Conservation (phyloP, 1,284 basidiomycete species). For the Peniophora sp. region DNA sequence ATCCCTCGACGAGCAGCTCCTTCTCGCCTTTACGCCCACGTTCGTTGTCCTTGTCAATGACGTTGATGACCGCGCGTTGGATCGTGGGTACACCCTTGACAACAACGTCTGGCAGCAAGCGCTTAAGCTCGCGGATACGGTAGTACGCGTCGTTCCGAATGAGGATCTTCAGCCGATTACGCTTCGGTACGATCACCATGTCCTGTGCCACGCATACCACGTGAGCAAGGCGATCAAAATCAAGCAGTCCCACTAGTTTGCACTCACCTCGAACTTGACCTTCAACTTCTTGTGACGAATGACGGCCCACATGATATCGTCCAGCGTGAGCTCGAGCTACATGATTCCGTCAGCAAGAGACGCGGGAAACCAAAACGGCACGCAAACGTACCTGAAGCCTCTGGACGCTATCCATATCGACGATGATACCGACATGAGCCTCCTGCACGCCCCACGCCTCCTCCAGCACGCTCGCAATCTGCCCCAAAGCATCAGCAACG, state of each 20-base stretch:
- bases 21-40: constrained; percentile 78
- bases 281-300: constrained; percentile 87
- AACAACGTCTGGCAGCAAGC: constrained; percentile 75
- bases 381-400: constrained; percentile 68
- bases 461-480: constrained; percentile 91
- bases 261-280: constrained; percentile 73
- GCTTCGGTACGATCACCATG: constrained; percentile 67
- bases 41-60: constrained; percentile 75
- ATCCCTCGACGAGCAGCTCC: constrained; percentile 90
- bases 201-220: constrained; percentile 32
- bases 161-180: constrained; percentile 82
- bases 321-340: constrained; percentile 87
- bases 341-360: background rate
- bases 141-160: constrained; percentile 88
- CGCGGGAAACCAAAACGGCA: constrained; percentile 2
- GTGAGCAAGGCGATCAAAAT: background rate
- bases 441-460: constrained; percentile 94
- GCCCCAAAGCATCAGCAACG: constrained; percentile 4
- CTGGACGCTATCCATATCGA: constrained; percentile 86
- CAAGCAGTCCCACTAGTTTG: background rate
- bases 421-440: constrained; percentile 90
- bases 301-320: constrained; percentile 92
- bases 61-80: constrained; percentile 87
- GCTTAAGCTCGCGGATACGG: constrained; percentile 78
- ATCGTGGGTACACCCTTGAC: constrained; percentile 90